Percentiles rank a stretch among this genome's conserved stretches.
These are phyloP conservation scores for Zea luxurians DNA, from an alignment of 176 grass and related monocot species.

Conservation along the genomic window DNA sequence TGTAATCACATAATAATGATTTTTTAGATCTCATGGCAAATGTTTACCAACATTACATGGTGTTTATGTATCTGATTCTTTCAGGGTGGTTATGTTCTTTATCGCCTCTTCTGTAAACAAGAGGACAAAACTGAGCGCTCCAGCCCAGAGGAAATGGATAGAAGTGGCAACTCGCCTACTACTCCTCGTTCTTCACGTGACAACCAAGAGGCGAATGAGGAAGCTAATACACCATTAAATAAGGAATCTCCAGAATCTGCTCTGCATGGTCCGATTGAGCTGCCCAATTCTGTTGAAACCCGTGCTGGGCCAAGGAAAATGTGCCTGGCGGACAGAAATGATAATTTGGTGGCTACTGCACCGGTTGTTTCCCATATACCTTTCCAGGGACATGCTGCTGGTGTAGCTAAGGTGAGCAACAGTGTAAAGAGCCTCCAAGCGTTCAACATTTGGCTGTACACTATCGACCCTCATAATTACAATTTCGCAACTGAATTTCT, in stretches of 20 bases:
- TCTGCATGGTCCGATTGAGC: conserved; percentile 52
- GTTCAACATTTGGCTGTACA: conserved; percentile 12
- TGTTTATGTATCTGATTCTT: not conserved
- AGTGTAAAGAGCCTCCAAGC: not conserved
- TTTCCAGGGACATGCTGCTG: conserved; percentile 23
- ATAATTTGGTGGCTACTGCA: conserved; percentile 29
- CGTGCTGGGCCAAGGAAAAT: conserved; percentile 34
- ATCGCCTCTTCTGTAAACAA: conserved; percentile 70
- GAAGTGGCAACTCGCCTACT: conserved; percentile 62
- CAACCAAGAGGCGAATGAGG: conserved; percentile 51
- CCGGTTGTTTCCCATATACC: not conserved
- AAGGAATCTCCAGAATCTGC: conserved; percentile 51
- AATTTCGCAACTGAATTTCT: not conserved
- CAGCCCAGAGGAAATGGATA: conserved; percentile 61
- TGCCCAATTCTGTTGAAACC: conserved; percentile 36
- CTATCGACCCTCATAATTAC: not conserved
- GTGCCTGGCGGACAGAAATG: conserved; percentile 54
- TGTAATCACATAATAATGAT: not conserved
- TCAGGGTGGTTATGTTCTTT: conserved; percentile 93
- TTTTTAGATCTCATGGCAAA: not conserved
- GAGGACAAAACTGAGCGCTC: conserved; percentile 55
- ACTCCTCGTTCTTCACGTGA: conserved; percentile 67
- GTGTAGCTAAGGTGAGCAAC: conserved; percentile 44
- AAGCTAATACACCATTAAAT: conserved; percentile 50
- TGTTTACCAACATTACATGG: no score